A percentile compares a stretch with the other conserved stretches of the same genome.
Evolutionary conservation across 208 protist species (phyloP).

Genomic region (Trypanosoma caninum): DNA sequence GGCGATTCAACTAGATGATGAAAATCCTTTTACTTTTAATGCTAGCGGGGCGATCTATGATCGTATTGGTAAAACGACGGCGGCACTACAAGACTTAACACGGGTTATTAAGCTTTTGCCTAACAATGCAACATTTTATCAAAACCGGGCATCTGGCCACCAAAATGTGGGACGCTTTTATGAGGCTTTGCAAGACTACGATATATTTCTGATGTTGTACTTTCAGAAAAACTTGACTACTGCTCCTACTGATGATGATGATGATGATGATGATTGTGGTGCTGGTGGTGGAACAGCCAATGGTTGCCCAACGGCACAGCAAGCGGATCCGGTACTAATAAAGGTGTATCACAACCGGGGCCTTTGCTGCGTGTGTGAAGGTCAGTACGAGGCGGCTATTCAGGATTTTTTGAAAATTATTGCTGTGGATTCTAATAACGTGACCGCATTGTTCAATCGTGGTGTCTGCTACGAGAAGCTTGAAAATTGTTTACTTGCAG

Average conservation of each 20-base stretch:
- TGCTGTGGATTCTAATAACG: constrained; percentile 47
- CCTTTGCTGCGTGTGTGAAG: constrained; percentile 66
- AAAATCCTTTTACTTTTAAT: constrained; percentile 72
- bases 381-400: constrained; percentile 62
- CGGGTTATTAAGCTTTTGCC: constrained; percentile 52
- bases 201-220: constrained; percentile 36
- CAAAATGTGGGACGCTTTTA: constrained; percentile 41
- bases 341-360: constrained; percentile 78
- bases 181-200: constrained; percentile 74
- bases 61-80: constrained; percentile 47
- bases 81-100: constrained; percentile 65
- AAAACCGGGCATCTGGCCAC: constrained; percentile 43
- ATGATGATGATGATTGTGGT: constrained; percentile 32
- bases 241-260: constrained; percentile 22
- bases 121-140: constrained; percentile 35
- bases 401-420: constrained; percentile 75
- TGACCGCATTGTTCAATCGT: constrained; percentile 84
- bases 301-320: no score
- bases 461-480: constrained; percentile 81
- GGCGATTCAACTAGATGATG: constrained; percentile 49
- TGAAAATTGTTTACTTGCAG: constrained; percentile 35
- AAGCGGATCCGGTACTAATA: not conserved
- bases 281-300: constrained; percentile 19
- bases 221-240: no score
- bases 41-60: constrained; percentile 72